Evolutionary conservation across 2,329 filamentous ascomycete genomes (phyloP).

Genomic region (Dothideomycetidae sp.): DNA sequence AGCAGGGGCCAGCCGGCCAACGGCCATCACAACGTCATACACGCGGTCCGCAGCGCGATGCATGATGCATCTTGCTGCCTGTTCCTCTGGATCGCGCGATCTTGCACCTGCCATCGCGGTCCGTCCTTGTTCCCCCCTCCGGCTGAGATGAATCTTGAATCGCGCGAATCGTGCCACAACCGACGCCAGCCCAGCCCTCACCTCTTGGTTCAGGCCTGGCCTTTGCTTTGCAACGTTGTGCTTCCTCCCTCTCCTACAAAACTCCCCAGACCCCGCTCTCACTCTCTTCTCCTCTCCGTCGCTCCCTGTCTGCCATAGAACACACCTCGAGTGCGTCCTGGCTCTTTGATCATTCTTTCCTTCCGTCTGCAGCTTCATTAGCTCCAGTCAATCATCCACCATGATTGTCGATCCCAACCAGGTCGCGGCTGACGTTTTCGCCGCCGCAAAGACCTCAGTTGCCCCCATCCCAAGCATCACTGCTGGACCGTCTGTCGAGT

Average conservation of each 20-base stretch:
- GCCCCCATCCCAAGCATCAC: conserved; percentile 28
- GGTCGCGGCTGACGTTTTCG: conserved; percentile 28
- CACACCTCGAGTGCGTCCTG: neutral
- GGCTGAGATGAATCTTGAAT: no score
- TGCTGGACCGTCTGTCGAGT: conserved; percentile 25
- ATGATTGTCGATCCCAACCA: conserved; percentile 35
- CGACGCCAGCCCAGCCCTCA: conserved; percentile 4
- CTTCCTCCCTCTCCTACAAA: conserved; percentile 5
- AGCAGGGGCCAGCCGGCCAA: conserved; percentile 7
- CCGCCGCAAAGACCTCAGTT: conserved; percentile 17
- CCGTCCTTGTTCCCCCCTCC: no score
- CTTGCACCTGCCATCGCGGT: no score
- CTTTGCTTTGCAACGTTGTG: no score
- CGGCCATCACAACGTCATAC: no score
- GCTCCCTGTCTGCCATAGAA: neutral
- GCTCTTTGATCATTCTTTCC: neutral
- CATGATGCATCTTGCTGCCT: no score
- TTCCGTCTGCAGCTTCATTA: neutral
- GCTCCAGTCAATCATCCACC: conserved; percentile 17
- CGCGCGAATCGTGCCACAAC: neutral
- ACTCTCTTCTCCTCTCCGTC: neutral
- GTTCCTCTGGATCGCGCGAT: no score
- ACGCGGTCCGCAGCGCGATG: no score
- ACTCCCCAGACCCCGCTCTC: conserved; percentile 8
- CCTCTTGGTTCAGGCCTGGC: conserved; percentile 1